Evolutionary conservation across 192 early-diverging fungal genomes (phyloP).

Genomic region (Coemansia sp.): DNA sequence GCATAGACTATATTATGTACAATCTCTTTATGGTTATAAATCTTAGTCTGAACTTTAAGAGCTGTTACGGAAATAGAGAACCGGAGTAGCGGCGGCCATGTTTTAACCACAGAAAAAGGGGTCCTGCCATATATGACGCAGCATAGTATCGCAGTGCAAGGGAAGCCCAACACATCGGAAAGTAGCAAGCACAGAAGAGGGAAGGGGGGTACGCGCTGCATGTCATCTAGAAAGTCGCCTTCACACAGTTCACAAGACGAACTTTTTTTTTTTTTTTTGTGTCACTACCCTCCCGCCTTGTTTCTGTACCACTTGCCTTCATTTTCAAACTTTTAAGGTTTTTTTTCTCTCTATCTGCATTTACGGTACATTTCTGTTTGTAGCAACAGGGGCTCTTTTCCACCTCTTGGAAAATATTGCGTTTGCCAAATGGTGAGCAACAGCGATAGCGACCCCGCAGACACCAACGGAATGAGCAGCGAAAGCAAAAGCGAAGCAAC

Average conservation of each 20-base stretch:
- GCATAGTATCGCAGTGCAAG: not conserved
- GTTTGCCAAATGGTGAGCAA: conserved; percentile 27
- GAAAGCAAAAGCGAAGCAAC: conserved; percentile 21
- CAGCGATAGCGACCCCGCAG: conserved; percentile 51
- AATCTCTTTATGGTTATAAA: not conserved
- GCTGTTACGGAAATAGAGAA: not conserved
- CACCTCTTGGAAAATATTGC: not conserved
- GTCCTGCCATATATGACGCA: not conserved
- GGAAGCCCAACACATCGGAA: not conserved
- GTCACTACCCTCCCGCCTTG: not conserved
- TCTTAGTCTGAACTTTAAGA: not conserved
- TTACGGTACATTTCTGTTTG: not conserved
- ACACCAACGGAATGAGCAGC: conserved; percentile 10
- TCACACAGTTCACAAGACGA: not conserved
- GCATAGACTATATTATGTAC: not conserved
- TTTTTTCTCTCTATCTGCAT: not conserved
- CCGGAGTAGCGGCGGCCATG: not conserved
- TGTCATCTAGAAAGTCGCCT: not conserved
- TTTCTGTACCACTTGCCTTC: not conserved
- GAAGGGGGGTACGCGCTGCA: not conserved
- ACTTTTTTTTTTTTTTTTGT: not conserved
- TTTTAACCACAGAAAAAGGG: not conserved
- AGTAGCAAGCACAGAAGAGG: not conserved
- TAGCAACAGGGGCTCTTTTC: not conserved
- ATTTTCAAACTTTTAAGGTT: not conserved